Conservation (phyloP, 305 asterid species). For the Fraxinus baroniana region DNA sequence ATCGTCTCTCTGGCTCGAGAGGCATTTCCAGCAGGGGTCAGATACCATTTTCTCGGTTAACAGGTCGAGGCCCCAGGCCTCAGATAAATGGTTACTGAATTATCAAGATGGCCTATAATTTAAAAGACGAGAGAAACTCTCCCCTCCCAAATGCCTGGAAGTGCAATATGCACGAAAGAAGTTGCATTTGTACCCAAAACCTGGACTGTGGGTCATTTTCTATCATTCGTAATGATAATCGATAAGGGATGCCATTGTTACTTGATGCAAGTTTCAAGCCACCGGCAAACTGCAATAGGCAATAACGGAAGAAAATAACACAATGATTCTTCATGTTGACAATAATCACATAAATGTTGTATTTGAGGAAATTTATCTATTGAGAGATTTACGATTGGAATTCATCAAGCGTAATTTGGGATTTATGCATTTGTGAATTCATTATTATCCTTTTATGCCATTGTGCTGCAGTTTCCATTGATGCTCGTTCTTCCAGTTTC, state of each 20-base stretch:
- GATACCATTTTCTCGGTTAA: conserved; percentile 75
- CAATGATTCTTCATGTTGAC: neutral
- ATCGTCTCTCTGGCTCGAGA: conserved; percentile 50
- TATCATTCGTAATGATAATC: neutral
- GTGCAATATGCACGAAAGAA: neutral
- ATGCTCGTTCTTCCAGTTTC: neutral
- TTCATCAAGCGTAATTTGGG: neutral
- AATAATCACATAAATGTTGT: neutral
- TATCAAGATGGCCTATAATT: neutral
- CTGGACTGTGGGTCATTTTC: neutral
- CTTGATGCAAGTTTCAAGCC: neutral
- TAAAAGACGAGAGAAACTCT: neutral
- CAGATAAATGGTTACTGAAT: conserved; percentile 83
- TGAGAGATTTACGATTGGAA: neutral
- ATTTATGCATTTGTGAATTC: neutral
- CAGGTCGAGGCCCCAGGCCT: conserved; percentile 70
- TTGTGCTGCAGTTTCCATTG: neutral
- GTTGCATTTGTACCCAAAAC: neutral
- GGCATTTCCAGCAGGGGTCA: conserved; percentile 54
- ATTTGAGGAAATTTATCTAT: neutral
- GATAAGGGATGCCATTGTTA: neutral
- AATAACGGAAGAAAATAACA: neutral
- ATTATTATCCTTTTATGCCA: neutral
- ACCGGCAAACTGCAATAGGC: neutral
- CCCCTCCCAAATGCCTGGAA: neutral